Evolutionary conservation across 176 grass and related monocot genomes (phyloP).

Genomic region (Avena atlantica): DNA sequence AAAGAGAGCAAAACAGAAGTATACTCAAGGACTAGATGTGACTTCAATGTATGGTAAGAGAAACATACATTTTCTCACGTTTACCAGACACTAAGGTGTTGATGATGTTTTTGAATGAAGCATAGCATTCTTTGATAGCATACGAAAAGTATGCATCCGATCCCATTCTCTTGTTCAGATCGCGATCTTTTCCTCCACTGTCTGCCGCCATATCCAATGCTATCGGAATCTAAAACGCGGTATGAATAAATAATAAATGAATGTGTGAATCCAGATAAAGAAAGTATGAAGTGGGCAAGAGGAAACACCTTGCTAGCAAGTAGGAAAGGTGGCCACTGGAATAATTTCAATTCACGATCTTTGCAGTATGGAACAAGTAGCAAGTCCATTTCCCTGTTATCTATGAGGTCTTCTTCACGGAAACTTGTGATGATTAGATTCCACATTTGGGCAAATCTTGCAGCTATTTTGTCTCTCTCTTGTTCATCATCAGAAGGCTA

Average conservation of each 20-base stretch:
- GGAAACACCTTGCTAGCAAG: constrained; percentile 93
- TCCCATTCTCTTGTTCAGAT: constrained; percentile 81
- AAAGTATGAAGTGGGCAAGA: constrained; percentile 33
- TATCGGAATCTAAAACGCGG: constrained; percentile 78
- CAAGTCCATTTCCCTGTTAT: constrained; percentile 93
- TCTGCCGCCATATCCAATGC: constrained; percentile 97
- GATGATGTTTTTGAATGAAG: constrained; percentile 92
- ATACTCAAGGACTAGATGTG: neutral
- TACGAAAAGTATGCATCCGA: constrained; percentile 77
- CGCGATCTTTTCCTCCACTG: constrained; percentile 79
- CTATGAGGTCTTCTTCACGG: constrained; percentile 93
- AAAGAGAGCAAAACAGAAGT: constrained; percentile 20
- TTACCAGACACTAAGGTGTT: constrained; percentile 69
- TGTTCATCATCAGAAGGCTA: constrained; percentile 53
- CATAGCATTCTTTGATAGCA: constrained; percentile 92
- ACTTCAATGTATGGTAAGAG: constrained; percentile 14
- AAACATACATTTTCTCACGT: constrained; percentile 71
- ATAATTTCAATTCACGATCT: constrained; percentile 80
- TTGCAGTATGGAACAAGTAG: constrained; percentile 95
- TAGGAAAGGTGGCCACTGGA: constrained; percentile 98
- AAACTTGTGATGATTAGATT: constrained; percentile 93
- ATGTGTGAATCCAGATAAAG: constrained; percentile 7
- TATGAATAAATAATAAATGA: constrained; percentile 51
- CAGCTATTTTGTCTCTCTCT: constrained; percentile 70
- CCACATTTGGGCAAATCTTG: constrained; percentile 99